Conservation (phyloP, 768 basidiomycete genomes). For the Lentinula raphanica region DNA sequence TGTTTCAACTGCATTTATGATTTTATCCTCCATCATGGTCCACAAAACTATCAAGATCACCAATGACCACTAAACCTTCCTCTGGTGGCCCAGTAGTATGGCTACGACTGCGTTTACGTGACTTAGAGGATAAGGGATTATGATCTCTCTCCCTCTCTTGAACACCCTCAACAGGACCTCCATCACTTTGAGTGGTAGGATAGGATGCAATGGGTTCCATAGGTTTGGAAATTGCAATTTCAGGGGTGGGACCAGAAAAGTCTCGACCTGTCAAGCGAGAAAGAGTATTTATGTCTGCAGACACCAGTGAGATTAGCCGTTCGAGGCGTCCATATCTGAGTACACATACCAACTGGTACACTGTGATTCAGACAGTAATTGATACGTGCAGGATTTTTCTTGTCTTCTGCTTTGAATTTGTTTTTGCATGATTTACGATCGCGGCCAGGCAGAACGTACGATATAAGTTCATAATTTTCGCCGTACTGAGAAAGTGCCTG, state of each 20-base stretch:
- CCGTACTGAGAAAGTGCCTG: constrained; percentile 89
- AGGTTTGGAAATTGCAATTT: constrained; percentile 45
- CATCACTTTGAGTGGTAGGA: not conserved
- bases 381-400: constrained; percentile 70
- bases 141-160: not conserved
- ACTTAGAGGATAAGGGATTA: not conserved
- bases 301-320: not conserved
- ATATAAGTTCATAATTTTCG: constrained; percentile 90
- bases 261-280: constrained; percentile 82
- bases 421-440: constrained; percentile 88
- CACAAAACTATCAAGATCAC: constrained; percentile 15
- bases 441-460: constrained; percentile 77
- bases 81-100: constrained; percentile 11
- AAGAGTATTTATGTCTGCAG: constrained; percentile 63
- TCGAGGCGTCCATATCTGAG: not conserved
- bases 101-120: constrained; percentile 21
- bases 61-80: constrained; percentile 20
- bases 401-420: constrained; percentile 90
- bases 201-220: constrained; percentile 14
- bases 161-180: not conserved
- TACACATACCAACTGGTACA: constrained; percentile 66
- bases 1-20: too few relatives aligned
- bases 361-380: constrained; percentile 70
- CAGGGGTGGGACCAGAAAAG: constrained; percentile 76
- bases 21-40: not conserved